Evolutionary conservation across 2,329 filamentous ascomycete species (phyloP).

Genomic region (Diplodia mutila): DNA sequence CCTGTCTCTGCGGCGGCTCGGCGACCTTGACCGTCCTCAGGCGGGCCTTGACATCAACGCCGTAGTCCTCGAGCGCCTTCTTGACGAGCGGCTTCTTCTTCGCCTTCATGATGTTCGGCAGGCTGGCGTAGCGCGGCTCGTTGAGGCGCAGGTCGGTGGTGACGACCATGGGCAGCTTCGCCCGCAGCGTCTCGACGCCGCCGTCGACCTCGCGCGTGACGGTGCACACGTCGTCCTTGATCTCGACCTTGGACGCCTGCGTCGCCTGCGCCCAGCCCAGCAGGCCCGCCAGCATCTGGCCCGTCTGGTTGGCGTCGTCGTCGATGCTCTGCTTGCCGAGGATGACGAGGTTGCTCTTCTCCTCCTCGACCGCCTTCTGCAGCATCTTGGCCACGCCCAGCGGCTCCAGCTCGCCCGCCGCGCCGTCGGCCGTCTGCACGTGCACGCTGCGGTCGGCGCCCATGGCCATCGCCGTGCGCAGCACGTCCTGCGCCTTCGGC

Average conservation of each 20-base stretch:
- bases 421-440: constrained; percentile 60
- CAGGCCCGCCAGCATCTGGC: constrained; percentile 94
- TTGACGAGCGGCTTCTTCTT: constrained; percentile 99
- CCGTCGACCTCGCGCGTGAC: constrained; percentile 95
- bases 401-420: constrained; percentile 77
- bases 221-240: constrained; percentile 69
- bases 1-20: constrained; percentile 87
- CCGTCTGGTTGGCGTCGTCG: constrained; percentile 92
- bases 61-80: constrained; percentile 77
- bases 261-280: constrained; percentile 94
- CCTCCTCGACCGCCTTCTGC: constrained; percentile 74
- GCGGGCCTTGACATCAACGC: constrained; percentile 72
- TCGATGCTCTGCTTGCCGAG: constrained; percentile 98
- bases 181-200: constrained; percentile 84
- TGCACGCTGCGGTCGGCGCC: constrained; percentile 91
- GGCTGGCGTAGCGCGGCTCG: constrained; percentile 88
- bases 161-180: constrained; percentile 87
- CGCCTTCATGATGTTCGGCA: constrained; percentile 99
- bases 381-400: constrained; percentile 90
- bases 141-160: constrained; percentile 95
- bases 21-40: constrained; percentile 87
- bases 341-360: constrained; percentile 89
- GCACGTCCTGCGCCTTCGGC: constrained; percentile 80
- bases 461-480: constrained; percentile 98
- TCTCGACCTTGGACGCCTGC: constrained; percentile 82